A percentile compares a stretch with the other conserved stretches of the same genome.
Conservation (phyloP, 2,329 filamentous ascomycete genomes). For the Xylariaceae sp. region DNA sequence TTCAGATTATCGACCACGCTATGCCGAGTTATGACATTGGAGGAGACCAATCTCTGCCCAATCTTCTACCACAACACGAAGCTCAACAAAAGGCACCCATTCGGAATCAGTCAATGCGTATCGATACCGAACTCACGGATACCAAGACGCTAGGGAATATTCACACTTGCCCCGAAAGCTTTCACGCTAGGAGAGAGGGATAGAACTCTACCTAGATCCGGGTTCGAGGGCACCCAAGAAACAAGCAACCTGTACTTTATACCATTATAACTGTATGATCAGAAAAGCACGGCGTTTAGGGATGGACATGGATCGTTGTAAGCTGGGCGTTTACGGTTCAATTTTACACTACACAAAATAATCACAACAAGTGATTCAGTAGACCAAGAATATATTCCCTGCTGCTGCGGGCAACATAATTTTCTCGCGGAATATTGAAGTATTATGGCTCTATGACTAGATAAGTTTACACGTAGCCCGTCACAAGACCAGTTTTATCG, state of each 20-base stretch:
- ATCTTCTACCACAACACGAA: background rate
- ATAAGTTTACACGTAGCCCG: no score
- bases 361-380: background rate
- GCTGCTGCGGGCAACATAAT: background rate
- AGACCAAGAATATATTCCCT: background rate
- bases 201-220: background rate
- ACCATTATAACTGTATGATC: background rate
- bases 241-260: background rate
- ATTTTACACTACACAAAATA: background rate
- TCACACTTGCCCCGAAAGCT: background rate
- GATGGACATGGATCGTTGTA: background rate
- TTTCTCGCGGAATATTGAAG: no score
- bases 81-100: background rate
- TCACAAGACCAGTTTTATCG: no score
- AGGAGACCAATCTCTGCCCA: no score
- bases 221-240: background rate
- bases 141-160: background rate
- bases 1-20: background rate
- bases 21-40: background rate
- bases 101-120: background rate
- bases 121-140: background rate
- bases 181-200: background rate
- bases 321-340: constrained; percentile 2
- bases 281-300: constrained; percentile 16
- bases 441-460: no score